Base-by-base conservation (phyloP, 1,284 basidiomycete species). In the Puccinia hordei region DNA sequence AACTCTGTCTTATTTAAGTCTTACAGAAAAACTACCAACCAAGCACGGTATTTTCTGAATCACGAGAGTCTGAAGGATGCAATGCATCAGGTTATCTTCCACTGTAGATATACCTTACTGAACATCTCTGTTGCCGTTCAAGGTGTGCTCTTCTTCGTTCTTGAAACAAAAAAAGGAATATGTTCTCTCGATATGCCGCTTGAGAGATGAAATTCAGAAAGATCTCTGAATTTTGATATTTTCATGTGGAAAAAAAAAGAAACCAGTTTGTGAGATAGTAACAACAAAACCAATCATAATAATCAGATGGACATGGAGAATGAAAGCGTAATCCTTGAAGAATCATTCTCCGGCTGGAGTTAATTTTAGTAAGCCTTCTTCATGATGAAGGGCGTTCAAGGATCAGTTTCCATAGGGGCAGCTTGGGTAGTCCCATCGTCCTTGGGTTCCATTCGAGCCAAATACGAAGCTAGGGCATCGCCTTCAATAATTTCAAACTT, bases 401-500 rank as follows among this genome's bases (percentile, higher is more conserved):
- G 76, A 71, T 79, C 76, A 59, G 76, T 79, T 49, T 79, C 76
- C 76, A 79, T 79, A 22, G 76, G 76, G 22, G 76, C 65, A 33
- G 76, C 30, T n/a, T 79, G 76, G 15, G 59, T 13, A 46, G 49
- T 69, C n/a, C 66, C 49, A 49, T 79, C 76, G 33, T 80, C 78
- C 49, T 80, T 69, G 22, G 78, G 78, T 30, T 80, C 78, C 78
- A 80, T 80, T 49, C 33, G 53, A 22, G 68, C 78, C 33, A 80
- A 71, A 27, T 80, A 80, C 17, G 38, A 13, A 59, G 53, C 57
- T 10, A 80, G 55, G 5, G 57, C 68, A 46, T 72, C 65, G 22
- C 78, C 78, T 65, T 80, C 78, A 55, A 80, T 65, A 38, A 80
- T 73, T 73, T 80, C 38, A 65, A 80, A 80, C 44, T 59, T 72